Evolutionary conservation across 2,329 filamentous ascomycete species (phyloP).

Genomic region (Fonsecaea pugnacius): DNA sequence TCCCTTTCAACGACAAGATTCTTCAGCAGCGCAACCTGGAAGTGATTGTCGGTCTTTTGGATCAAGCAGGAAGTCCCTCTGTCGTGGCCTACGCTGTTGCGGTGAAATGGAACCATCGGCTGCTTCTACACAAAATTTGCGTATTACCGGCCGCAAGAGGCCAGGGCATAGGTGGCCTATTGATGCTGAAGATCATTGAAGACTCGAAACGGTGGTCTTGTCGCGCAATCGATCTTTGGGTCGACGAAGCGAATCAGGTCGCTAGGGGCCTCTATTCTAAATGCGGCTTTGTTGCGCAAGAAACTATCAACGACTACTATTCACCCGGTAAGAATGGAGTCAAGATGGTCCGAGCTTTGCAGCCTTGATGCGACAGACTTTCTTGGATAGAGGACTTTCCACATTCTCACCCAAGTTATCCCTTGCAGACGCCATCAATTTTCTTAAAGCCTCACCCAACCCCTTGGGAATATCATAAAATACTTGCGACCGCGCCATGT

Average conservation of each 20-base stretch:
- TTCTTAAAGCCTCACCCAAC: slow-evolving; percentile 30
- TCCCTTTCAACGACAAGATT: slow-evolving; percentile 49
- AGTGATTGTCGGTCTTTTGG: slow-evolving; percentile 27
- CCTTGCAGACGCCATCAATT: slow-evolving; percentile 27
- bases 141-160: slow-evolving; percentile 53
- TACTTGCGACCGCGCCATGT: slow-evolving; percentile 18
- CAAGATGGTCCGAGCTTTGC: slow-evolving; percentile 43
- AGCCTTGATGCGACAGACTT: slow-evolving; percentile 17
- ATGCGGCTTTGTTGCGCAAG: slow-evolving; percentile 53
- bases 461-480: slow-evolving; percentile 23
- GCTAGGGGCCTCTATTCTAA: slow-evolving; percentile 53
- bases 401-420: slow-evolving; percentile 30
- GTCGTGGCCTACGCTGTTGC: slow-evolving; percentile 54
- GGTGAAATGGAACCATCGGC: slow-evolving; percentile 50
- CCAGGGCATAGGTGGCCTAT: slow-evolving; percentile 52
- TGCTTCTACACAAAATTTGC: slow-evolving; percentile 59
- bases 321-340: slow-evolving; percentile 54
- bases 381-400: slow-evolving; percentile 3
- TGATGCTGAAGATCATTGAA: slow-evolving; percentile 51
- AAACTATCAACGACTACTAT: slow-evolving; percentile 56
- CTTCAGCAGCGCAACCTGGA: slow-evolving; percentile 27
- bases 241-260: slow-evolving; percentile 53
- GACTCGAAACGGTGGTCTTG: slow-evolving; percentile 54
- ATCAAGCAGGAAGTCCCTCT: slow-evolving; percentile 7
- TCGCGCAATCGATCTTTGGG: slow-evolving; percentile 56